Evolutionary conservation across 2,329 filamentous ascomycete species (phyloP).

Genomic region (Penicillium sp.): DNA sequence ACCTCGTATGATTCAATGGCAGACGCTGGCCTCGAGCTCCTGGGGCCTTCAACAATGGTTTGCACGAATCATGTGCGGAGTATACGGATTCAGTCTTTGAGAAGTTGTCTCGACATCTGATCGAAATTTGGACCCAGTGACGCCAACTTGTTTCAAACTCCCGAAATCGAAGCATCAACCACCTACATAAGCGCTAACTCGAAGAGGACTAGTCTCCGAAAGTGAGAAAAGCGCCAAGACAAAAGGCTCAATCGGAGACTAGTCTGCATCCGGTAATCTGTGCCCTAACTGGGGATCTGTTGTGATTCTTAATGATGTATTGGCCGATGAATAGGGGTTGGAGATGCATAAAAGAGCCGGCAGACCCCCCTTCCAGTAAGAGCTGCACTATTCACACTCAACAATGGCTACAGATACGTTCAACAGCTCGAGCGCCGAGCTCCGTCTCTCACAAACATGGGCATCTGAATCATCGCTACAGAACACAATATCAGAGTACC

Average conservation of each 20-base stretch:
- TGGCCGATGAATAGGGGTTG: not conserved
- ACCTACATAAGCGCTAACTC: conserved; percentile 1
- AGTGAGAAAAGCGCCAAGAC: not conserved
- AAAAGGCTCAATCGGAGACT: conserved; percentile 23
- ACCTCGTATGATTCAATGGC: not conserved
- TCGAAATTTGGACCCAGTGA: no score
- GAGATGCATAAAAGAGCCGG: not conserved
- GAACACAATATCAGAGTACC: not conserved
- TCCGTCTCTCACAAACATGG: not conserved
- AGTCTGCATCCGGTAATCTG: conserved; percentile 27
- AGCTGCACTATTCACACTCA: not conserved
- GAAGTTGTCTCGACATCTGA: no score
- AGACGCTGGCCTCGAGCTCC: not conserved
- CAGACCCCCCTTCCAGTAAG: no score
- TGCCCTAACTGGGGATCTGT: conserved; percentile 2
- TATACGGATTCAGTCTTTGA: no score
- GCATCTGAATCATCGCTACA: not conserved
- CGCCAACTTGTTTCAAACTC: not conserved
- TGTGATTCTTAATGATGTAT: not conserved
- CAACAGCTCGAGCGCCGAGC: not conserved
- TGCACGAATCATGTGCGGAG: not conserved
- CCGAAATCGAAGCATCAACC: not conserved
- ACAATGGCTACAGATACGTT: not conserved
- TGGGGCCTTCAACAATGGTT: not conserved
- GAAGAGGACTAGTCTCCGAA: conserved; percentile 33